Evolutionary conservation across 495 filamentous ascomycete species (phyloP).

Genomic region (Daldinia loculata): DNA sequence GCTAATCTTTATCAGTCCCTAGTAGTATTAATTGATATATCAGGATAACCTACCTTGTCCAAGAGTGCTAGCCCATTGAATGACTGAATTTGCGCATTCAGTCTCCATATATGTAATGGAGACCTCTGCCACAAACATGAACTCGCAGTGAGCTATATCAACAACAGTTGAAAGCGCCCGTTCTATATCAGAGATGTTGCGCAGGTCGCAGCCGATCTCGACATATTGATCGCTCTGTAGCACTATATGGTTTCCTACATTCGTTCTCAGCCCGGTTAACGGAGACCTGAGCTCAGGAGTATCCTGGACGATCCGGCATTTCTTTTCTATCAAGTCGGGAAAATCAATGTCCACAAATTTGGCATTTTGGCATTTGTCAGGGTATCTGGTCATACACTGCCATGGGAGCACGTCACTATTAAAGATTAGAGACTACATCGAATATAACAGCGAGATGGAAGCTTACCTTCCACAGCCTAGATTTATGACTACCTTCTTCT

Average conservation of each 20-base stretch:
- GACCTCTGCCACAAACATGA: slow-evolving; percentile 88
- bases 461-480: slow-evolving; percentile 89
- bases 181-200: slow-evolving; percentile 67
- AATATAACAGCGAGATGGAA: slow-evolving; percentile 20
- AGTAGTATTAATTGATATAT: slow-evolving; percentile 17
- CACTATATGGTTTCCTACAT: slow-evolving; percentile 53
- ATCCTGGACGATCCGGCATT: slow-evolving; percentile 69
- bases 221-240: slow-evolving; percentile 75
- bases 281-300: slow-evolving; percentile 67
- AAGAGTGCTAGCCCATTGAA: slow-evolving; percentile 72
- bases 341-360: slow-evolving; percentile 91
- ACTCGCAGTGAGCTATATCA: slow-evolving; percentile 61
- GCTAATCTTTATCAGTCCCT: slow-evolving; percentile 47
- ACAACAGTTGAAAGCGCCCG: slow-evolving; percentile 63
- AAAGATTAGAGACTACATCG: slow-evolving; percentile 17
- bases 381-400: slow-evolving; percentile 74
- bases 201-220: slow-evolving; percentile 84
- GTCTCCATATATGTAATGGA: slow-evolving; percentile 91
- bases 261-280: slow-evolving; percentile 55
- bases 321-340: slow-evolving; percentile 78
- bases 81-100: slow-evolving; percentile 73
- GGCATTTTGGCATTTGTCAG: slow-evolving; percentile 60
- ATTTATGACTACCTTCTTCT: slow-evolving; percentile 80
- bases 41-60: slow-evolving; percentile 61
- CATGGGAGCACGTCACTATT: slow-evolving; percentile 88